Conservation (phyloP, 345 rosid genomes). For the Gossypium arboreum region DNA sequence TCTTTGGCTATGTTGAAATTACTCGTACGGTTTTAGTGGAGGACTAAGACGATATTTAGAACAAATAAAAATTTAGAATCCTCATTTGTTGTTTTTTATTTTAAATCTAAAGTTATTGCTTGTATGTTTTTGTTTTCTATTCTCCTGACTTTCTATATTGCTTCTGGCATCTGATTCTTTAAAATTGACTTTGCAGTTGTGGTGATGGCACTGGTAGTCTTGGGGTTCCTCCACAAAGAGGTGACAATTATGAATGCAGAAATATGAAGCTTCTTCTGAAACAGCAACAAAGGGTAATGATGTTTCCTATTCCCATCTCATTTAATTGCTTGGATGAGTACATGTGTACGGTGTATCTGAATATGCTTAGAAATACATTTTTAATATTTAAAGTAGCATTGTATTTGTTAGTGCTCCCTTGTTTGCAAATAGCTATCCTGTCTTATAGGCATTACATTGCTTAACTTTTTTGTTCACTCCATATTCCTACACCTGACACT, state of each 20-base stretch:
- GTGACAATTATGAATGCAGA: conserved; percentile 97
- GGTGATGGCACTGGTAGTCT: conserved; percentile 96
- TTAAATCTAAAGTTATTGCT: background rate
- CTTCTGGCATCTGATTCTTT: conserved; percentile 17
- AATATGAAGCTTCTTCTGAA: conserved; percentile 98
- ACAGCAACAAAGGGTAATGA: conserved; percentile 92
- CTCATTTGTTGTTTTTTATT: background rate
- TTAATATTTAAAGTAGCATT: background rate
- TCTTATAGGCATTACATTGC: background rate
- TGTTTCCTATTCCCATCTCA: background rate
- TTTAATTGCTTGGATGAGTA: conserved; percentile 7
- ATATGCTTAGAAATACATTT: background rate
- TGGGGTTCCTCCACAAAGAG: conserved; percentile 89
- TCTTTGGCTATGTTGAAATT: background rate
- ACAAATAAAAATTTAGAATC: too few species aligned
- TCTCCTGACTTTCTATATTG: background rate
- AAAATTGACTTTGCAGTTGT: conserved; percentile 54
- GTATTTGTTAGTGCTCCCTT: background rate
- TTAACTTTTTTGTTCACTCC: background rate
- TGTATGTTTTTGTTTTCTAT: background rate
- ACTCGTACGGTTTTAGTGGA: too few species aligned
- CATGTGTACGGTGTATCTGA: background rate
- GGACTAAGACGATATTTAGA: too few species aligned
- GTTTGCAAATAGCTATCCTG: background rate
- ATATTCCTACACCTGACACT: background rate